Percentiles rank a stretch among this genome's conserved stretches.
Conservation (phyloP, 164 flowering plant genomes). For the Vitis vinifera region ASM3070453v1 NC_081816.1:24525001-24525500, state of each 20-base stretch:
- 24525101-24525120: constrained; percentile 96
- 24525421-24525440: too few species aligned
- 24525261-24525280: too few species aligned
- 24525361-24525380: too few species aligned
- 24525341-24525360: too few species aligned
- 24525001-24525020: constrained; percentile 71
- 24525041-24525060: constrained; percentile 85
- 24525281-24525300: too few species aligned
- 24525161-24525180: constrained; percentile 63
- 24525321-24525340: too few species aligned
- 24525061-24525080: constrained; percentile 84
- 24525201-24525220: constrained; percentile 26
- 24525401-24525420: too few species aligned
- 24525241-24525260: not conserved
- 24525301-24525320: too few species aligned
- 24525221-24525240: not conserved
- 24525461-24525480: too few species aligned
- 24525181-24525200: constrained; percentile 57
- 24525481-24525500: too few species aligned
- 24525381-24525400: too few species aligned
- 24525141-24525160: constrained; percentile 72
- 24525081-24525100: constrained; percentile 94
- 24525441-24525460: too few species aligned
- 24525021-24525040: constrained; percentile 83
- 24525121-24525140: constrained; percentile 77